phyloP scores from a whole-genome alignment of 2,329 filamentous ascomycete genomes.

The Aspergillus uvarum region DNA sequence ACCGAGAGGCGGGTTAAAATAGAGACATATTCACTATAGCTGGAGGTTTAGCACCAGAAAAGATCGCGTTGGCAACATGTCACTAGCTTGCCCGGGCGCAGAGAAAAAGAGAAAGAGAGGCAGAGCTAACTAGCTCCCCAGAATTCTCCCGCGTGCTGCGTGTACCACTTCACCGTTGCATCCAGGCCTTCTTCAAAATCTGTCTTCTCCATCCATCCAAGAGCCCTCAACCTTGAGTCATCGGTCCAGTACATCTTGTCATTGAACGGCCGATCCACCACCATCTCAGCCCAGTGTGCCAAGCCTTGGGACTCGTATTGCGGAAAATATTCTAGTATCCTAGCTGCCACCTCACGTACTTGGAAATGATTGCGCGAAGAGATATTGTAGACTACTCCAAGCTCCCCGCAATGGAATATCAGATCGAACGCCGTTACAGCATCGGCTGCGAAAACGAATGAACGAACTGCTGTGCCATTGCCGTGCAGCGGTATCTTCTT shows the following conservation, averaged over 20 bases:
- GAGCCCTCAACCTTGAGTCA: slow-evolving; percentile 62
- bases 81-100: too few species aligned
- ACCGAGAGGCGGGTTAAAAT: too few species aligned
- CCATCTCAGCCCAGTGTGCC: slow-evolving; percentile 69
- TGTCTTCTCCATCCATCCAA: slow-evolving; percentile 70
- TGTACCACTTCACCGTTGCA: slow-evolving; percentile 32
- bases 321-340: slow-evolving; percentile 60
- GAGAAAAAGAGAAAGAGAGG: too few species aligned
- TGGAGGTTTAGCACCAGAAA: too few species aligned
- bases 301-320: slow-evolving; percentile 56
- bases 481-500: slow-evolving; percentile 73
- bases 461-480: slow-evolving; percentile 69
- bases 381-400: slow-evolving; percentile 80
- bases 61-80: too few species aligned
- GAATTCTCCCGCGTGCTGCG: background rate
- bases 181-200: slow-evolving; percentile 70
- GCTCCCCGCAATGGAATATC: slow-evolving; percentile 72
- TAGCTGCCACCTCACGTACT: slow-evolving; percentile 69
- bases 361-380: slow-evolving; percentile 75
- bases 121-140: background rate
- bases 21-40: too few species aligned
- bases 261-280: slow-evolving; percentile 75
- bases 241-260: slow-evolving; percentile 73
- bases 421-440: slow-evolving; percentile 81
- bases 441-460: slow-evolving; percentile 77